These are phyloP conservation scores for Cenchrus fungigraminus DNA, from an alignment of 176 grass and related monocot species.

Conservation along the genomic window DNA sequence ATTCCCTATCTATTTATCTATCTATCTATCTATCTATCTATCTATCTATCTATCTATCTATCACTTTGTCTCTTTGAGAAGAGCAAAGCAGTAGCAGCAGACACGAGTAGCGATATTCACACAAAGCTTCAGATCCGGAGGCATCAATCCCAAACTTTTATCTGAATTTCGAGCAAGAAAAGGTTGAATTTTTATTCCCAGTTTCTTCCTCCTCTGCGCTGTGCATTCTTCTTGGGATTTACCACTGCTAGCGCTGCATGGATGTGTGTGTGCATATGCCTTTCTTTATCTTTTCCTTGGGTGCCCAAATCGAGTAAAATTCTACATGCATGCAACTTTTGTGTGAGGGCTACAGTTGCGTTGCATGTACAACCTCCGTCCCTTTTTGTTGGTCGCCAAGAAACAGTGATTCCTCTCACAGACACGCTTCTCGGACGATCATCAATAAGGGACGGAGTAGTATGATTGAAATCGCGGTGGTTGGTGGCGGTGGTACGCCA, in stretches of 20 bases:
- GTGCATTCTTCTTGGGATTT: conserved; percentile 62
- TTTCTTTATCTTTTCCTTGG: conserved; percentile 53
- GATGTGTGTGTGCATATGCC: conserved; percentile 40
- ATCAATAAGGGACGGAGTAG: no score
- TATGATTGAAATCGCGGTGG: conserved; percentile 33
- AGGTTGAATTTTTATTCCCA: conserved; percentile 37
- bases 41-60: neutral
- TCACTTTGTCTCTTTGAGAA: conserved; percentile 40
- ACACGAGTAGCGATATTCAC: neutral
- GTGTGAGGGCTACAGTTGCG: conserved; percentile 48
- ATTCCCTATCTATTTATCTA: neutral
- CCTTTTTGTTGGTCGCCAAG: no score
- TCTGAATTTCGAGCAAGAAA: conserved; percentile 44
- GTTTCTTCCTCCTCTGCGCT: neutral
- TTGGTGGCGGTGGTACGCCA: conserved; percentile 33
- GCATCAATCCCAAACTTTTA: conserved; percentile 76
- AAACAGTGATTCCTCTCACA: no score
- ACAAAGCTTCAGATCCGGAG: conserved; percentile 61
- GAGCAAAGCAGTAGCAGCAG: neutral
- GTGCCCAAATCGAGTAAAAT: conserved; percentile 65
- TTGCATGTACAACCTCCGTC: neutral
- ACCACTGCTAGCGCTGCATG: conserved; percentile 49
- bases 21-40: conserved; percentile 15
- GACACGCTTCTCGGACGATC: no score
- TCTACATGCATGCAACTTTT: conserved; percentile 56